These are phyloP conservation scores for Circinella umbellata DNA, from an alignment of 371 early-diverging fungal species.

Conservation along the genomic window DNA sequence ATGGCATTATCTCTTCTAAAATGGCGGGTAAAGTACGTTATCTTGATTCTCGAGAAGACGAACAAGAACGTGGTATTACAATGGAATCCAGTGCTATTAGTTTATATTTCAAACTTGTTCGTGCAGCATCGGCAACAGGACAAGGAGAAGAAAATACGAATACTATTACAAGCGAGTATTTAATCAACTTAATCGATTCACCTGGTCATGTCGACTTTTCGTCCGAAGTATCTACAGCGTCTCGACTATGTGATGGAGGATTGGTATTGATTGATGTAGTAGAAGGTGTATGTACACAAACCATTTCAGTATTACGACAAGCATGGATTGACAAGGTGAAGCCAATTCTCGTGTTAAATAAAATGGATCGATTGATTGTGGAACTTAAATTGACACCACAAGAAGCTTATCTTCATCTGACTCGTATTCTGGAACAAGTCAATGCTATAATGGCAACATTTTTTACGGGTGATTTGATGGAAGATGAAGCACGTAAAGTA, in stretches of 20 bases:
- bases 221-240: constrained; percentile 95
- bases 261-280: constrained; percentile 98
- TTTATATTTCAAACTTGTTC: constrained; percentile 82
- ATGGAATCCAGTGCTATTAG: constrained; percentile 98
- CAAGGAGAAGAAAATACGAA: constrained; percentile 20
- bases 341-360: constrained; percentile 97
- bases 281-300: constrained; percentile 99
- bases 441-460: constrained; percentile 96
- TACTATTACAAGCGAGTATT: constrained; percentile 67
- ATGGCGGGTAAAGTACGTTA: constrained; percentile 99
- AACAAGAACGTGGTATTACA: constrained; percentile 99
- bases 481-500: constrained; percentile 81
- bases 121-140: constrained; percentile 16
- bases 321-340: constrained; percentile 91
- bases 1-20: constrained; percentile 96
- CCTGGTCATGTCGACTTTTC: constrained; percentile 99
- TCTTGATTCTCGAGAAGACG: constrained; percentile 98
- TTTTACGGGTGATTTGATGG: constrained; percentile 86
- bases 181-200: constrained; percentile 98
- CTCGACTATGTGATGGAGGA: constrained; percentile 96
- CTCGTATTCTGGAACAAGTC: constrained; percentile 92
- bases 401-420: constrained; percentile 92
- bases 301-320: constrained; percentile 94
- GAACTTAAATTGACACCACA: constrained; percentile 91
- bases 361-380: constrained; percentile 96